A percentile compares a stretch with the other conserved stretches of the same genome.
phyloP scores from a whole-genome alignment of 2,329 filamentous ascomycete species.

The Bipolaris bicolor region DNA sequence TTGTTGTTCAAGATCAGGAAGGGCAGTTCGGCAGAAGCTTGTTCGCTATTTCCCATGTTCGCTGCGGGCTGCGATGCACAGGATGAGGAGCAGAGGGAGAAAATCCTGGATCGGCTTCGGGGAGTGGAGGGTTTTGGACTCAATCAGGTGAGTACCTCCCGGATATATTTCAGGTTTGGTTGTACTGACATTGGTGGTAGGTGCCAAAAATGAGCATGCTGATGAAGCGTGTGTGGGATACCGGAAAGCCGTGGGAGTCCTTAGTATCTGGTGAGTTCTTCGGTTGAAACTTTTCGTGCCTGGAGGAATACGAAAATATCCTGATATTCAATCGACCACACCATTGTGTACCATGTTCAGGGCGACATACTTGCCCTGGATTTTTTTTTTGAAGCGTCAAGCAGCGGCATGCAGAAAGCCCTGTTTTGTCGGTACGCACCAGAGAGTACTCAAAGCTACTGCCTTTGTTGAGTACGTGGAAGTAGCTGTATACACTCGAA shows the following conservation, averaged over 20 bases:
- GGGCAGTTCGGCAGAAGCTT: conserved; percentile 75
- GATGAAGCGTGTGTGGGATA: conserved; percentile 73
- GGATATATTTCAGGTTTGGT: background rate
- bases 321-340: background rate
- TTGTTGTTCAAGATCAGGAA: conserved; percentile 67
- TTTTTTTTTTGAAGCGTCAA: background rate
- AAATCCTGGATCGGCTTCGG: conserved; percentile 70
- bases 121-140: conserved; percentile 75
- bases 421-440: background rate
- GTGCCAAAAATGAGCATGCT: conserved; percentile 66
- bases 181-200: conserved; percentile 41
- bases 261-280: conserved; percentile 72
- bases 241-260: conserved; percentile 71
- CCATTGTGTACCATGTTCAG: background rate
- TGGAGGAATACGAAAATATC: background rate
- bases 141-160: conserved; percentile 66
- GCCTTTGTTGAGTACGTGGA: background rate
- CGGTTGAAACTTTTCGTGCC: conserved; percentile 48
- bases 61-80: conserved; percentile 78
- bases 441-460: background rate
- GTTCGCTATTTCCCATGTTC: conserved; percentile 80
- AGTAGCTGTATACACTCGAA: background rate
- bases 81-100: conserved; percentile 60
- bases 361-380: no score
- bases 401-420: background rate